Conservation (phyloP, 768 basidiomycete species). For the Lentinus tigrinus region DNA sequence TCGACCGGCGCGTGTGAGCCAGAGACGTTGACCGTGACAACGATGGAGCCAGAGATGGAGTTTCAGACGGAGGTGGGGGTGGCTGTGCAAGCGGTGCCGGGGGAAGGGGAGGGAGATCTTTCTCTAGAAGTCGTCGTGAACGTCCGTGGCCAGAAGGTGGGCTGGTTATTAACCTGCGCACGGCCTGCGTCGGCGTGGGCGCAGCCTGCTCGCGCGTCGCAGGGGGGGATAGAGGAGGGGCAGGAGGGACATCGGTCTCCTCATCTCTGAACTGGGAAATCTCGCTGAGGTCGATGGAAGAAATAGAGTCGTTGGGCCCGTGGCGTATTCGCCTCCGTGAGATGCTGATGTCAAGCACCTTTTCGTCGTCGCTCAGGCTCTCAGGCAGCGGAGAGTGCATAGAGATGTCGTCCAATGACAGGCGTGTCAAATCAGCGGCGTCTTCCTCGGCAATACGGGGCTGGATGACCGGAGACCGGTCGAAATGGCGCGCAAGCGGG, state of each 20-base stretch:
- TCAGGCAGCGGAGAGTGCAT: conserved; percentile 17
- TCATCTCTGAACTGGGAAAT: conserved; percentile 29
- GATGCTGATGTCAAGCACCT: conserved; percentile 17
- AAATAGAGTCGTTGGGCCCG: conserved; percentile 25
- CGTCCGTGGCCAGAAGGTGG: neutral
- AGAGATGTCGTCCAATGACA: conserved; percentile 29
- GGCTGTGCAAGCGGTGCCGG: conserved; percentile 13
- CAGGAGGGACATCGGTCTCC: conserved; percentile 13
- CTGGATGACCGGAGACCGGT: conserved; percentile 23
- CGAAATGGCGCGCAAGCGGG: conserved; percentile 7
- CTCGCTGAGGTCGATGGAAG: conserved; percentile 32
- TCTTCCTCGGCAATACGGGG: conserved; percentile 32
- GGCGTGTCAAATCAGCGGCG: conserved; percentile 22
- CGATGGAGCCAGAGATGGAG: neutral
- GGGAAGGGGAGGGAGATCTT: conserved; percentile 27
- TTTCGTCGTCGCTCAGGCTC: conserved; percentile 23
- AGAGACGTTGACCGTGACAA: neutral
- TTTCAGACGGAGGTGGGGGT: neutral
- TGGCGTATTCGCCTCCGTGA: conserved; percentile 13
- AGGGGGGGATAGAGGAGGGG: conserved; percentile 1
- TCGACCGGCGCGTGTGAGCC: conserved; percentile 2
- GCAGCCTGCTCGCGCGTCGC: neutral
- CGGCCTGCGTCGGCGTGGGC: neutral
- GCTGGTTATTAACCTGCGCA: neutral
- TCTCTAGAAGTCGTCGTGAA: conserved; percentile 14